phyloP scores from a whole-genome alignment of 331 rosid species.

The Malus hybrid region DNA sequence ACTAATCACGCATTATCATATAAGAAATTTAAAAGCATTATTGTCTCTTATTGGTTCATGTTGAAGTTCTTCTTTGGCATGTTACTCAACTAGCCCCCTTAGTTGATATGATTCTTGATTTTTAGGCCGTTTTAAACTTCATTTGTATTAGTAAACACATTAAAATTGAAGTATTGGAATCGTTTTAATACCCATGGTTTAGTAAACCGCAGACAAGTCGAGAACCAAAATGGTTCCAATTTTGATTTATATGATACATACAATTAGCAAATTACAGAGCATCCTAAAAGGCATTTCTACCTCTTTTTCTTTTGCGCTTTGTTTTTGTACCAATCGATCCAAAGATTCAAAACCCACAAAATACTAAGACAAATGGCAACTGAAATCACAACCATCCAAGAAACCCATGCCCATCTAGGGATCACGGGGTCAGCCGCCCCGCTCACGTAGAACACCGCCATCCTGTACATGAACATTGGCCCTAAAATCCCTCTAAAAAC shows the following conservation, averaged over 20 bases:
- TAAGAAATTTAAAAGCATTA: too few species aligned
- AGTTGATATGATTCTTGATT: too few species aligned
- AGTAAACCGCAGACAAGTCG: too few species aligned
- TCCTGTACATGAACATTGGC: conserved; percentile 23
- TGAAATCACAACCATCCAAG: conserved; percentile 45
- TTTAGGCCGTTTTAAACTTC: too few species aligned
- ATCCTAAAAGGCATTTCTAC: background rate
- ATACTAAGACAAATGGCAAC: conserved; percentile 27
- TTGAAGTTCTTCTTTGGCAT: background rate
- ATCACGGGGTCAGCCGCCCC: conserved; percentile 20
- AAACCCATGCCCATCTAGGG: conserved; percentile 47
- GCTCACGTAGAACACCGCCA: conserved; percentile 26
- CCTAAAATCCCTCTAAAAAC: conserved; percentile 36
- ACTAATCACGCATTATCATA: background rate
- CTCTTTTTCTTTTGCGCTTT: conserved; percentile 12
- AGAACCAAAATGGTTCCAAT: too few species aligned
- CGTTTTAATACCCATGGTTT: too few species aligned
- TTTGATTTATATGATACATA: background rate
- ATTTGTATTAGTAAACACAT: too few species aligned
- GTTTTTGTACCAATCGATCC: conserved; percentile 25
- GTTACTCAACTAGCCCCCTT: too few species aligned
- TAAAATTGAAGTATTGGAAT: too few species aligned
- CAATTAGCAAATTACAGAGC: too few species aligned
- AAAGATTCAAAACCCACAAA: conserved; percentile 30
- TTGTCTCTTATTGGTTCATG: background rate